These are phyloP conservation scores for Alternaria ethzedia DNA, from an alignment of 2,329 filamentous ascomycete species.

Conservation along the genomic window DNA sequence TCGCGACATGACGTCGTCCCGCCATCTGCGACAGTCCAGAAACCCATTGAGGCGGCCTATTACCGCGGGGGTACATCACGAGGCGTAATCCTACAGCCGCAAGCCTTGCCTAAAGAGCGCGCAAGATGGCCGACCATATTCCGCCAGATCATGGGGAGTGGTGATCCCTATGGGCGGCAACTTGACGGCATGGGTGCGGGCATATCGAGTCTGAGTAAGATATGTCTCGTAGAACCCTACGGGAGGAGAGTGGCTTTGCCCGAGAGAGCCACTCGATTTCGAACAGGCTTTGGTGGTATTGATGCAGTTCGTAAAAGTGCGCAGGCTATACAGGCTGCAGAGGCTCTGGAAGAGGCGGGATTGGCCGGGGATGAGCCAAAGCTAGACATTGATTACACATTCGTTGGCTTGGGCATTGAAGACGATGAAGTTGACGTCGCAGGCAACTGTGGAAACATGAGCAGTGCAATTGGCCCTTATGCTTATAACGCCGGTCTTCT, in stretches of 20 bases:
- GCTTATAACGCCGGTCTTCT: conserved; percentile 64
- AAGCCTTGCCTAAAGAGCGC: conserved; percentile 58
- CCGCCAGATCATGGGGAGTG: conserved; percentile 65
- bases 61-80: conserved; percentile 75
- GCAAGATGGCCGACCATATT: conserved; percentile 62
- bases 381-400: conserved; percentile 71
- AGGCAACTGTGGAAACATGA: conserved; percentile 81
- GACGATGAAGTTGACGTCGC: conserved; percentile 67
- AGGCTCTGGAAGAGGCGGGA: conserved; percentile 1
- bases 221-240: conserved; percentile 66
- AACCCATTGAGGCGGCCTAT: conserved; percentile 57
- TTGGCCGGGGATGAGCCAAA: conserved; percentile 3
- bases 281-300: conserved; percentile 17
- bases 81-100: conserved; percentile 64
- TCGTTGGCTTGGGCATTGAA: conserved; percentile 71
- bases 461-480: conserved; percentile 71
- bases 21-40: conserved; percentile 18
- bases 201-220: conserved; percentile 72
- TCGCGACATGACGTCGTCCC: conserved; percentile 12
- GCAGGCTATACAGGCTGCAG: conserved; percentile 1
- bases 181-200: conserved; percentile 75
- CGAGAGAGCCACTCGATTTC: conserved; percentile 5
- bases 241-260: conserved; percentile 3
- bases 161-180: conserved; percentile 71
- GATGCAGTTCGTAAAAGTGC: conserved; percentile 13